Evolutionary conservation across 2,329 filamentous ascomycete genomes (phyloP).

Genomic region (Pseudogymnoascus sp.): DNA sequence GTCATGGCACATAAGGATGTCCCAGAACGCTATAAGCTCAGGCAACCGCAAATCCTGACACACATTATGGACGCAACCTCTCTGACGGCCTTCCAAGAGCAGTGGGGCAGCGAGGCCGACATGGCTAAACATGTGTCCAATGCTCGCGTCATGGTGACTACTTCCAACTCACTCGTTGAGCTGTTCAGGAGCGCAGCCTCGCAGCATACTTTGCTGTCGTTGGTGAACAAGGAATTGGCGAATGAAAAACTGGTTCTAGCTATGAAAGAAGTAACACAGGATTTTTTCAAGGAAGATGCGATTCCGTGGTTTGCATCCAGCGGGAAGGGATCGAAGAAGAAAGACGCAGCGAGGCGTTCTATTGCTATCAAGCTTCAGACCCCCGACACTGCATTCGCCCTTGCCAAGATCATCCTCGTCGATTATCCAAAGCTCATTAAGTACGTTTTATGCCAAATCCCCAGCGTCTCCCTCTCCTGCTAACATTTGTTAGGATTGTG

Average conservation of each 20-base stretch:
- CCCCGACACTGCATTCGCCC: neutral
- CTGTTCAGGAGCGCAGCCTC: neutral
- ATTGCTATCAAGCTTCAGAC: neutral
- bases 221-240: slow-evolving; percentile 14
- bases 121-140: neutral
- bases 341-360: neutral
- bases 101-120: neutral
- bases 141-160: neutral
- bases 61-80: neutral
- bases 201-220: neutral
- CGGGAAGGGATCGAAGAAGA: neutral
- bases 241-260: neutral
- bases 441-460: slow-evolving; percentile 14
- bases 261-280: neutral
- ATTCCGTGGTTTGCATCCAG: neutral
- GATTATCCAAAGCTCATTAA: slow-evolving; percentile 22
- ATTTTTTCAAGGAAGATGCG: neutral
- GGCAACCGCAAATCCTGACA: neutral
- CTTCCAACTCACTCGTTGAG: neutral
- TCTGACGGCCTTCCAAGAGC: neutral
- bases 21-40: neutral
- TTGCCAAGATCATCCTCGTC: slow-evolving; percentile 16
- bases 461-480: neutral
- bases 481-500: slow-evolving; percentile 17
- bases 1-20: neutral